Evolutionary conservation across 331 rosid species (phyloP).

Genomic region (Malus hybrid): DNA sequence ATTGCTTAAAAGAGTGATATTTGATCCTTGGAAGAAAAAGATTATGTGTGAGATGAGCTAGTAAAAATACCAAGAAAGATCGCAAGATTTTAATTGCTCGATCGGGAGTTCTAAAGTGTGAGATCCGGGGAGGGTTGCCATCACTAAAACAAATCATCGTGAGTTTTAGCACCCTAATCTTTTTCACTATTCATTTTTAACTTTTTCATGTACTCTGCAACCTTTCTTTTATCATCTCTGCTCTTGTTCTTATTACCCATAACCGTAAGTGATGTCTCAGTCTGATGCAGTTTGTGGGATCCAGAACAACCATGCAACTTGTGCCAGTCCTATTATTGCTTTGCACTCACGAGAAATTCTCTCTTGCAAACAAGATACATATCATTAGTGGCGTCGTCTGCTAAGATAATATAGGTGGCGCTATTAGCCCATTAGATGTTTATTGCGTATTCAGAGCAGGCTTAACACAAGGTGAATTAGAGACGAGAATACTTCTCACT

Average conservation of each 20-base stretch:
- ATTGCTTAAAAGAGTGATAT: too few relatives aligned
- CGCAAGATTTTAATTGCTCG: too few relatives aligned
- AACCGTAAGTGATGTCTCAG: background rate
- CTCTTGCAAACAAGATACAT: background rate
- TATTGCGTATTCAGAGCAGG: too few relatives aligned
- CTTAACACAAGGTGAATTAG: too few relatives aligned
- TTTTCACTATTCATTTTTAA: background rate
- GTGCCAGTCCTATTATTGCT: conserved; percentile 18
- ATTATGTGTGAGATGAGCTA: too few relatives aligned
- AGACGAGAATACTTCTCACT: too few relatives aligned
- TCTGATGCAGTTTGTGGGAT: conserved; percentile 4
- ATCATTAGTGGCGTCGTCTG: too few relatives aligned
- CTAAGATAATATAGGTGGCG: too few relatives aligned
- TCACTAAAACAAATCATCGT: background rate
- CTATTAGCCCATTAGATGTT: too few relatives aligned
- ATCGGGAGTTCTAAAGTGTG: fast-evolving
- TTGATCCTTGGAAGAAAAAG: fast-evolving
- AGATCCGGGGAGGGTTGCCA: too few relatives aligned
- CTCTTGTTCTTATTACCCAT: background rate
- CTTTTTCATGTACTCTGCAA: background rate
- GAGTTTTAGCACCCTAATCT: too few relatives aligned
- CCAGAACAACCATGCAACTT: background rate
- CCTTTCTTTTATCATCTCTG: background rate
- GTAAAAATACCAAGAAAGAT: too few relatives aligned
- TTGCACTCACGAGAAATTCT: background rate